Conservation (phyloP, 768 basidiomycete genomes). For the Pulveroboletus sp. region DNA sequence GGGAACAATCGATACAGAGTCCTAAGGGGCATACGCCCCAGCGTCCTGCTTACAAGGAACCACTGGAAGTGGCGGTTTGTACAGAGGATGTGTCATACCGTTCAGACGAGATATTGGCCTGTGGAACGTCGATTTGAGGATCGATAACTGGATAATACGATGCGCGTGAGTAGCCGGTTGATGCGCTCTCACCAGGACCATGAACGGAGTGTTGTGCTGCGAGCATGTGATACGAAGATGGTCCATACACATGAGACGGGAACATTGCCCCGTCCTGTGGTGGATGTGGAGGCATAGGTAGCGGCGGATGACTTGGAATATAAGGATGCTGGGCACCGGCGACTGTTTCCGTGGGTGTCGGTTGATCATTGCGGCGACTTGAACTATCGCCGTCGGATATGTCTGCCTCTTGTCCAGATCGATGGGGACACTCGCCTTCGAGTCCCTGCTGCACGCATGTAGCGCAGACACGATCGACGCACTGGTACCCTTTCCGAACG, state of each 20-base stretch:
- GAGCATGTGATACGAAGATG: slow-evolving; percentile 27
- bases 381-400: slow-evolving; percentile 25
- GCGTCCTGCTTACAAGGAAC: slow-evolving; percentile 13
- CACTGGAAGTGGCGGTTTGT: slow-evolving; percentile 4
- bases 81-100: slow-evolving; percentile 27
- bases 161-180: slow-evolving; percentile 22
- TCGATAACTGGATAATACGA: slow-evolving; percentile 40
- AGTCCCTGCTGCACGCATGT: slow-evolving; percentile 42
- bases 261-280: slow-evolving; percentile 22
- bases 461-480: slow-evolving; percentile 46
- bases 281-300: slow-evolving; percentile 12
- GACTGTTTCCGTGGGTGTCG: neutral
- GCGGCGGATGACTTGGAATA: slow-evolving; percentile 5
- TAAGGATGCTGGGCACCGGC: slow-evolving; percentile 11
- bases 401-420: slow-evolving; percentile 19
- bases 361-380: neutral
- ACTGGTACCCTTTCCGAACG: slow-evolving; percentile 47
- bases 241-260: slow-evolving; percentile 25
- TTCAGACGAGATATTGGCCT: slow-evolving; percentile 32
- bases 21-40: neutral
- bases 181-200: slow-evolving; percentile 19
- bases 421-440: slow-evolving; percentile 45
- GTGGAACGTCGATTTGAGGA: slow-evolving; percentile 31
- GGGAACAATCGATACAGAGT: neutral
- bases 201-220: slow-evolving; percentile 19